Conservation (phyloP, 2,329 filamentous ascomycete species). For the Sporothrix sp. region DNA sequence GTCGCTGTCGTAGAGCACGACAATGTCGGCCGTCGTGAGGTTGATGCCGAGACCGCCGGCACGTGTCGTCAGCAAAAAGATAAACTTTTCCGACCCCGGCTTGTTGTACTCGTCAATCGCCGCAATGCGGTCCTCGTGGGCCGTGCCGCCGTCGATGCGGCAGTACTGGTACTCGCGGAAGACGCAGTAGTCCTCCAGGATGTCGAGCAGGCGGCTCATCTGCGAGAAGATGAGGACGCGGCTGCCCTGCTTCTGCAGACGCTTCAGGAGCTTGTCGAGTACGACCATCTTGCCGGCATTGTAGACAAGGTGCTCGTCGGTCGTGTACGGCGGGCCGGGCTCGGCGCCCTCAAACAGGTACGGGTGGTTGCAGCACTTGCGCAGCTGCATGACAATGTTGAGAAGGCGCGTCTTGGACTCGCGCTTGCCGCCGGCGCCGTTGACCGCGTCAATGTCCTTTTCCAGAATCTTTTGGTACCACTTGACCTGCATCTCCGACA, state of each 20-base stretch:
- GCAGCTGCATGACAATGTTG: conserved; percentile 98
- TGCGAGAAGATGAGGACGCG: conserved; percentile 98
- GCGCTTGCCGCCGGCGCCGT: conserved; percentile 88
- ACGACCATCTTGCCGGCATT: conserved; percentile 98
- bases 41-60: conserved; percentile 97
- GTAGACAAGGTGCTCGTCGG: conserved; percentile 86
- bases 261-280: conserved; percentile 78
- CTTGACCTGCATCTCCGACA: conserved; percentile 98
- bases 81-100: conserved; percentile 87
- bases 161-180: conserved; percentile 94
- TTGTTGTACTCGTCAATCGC: conserved; percentile 99
- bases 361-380: conserved; percentile 97
- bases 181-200: conserved; percentile 95
- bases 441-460: conserved; percentile 98
- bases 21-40: conserved; percentile 87
- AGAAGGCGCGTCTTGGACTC: conserved; percentile 95
- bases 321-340: conserved; percentile 94
- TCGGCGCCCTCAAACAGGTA: conserved; percentile 97
- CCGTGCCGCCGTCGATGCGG: conserved; percentile 91
- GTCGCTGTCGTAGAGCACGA: conserved; percentile 93
- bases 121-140: conserved; percentile 93
- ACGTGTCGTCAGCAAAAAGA: conserved; percentile 90
- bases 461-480: conserved; percentile 99
- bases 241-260: conserved; percentile 78
- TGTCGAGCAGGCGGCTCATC: conserved; percentile 95